Evolutionary conservation across 495 filamentous ascomycete genomes (phyloP).

Genomic region (Aspergillus conjunctus): DNA sequence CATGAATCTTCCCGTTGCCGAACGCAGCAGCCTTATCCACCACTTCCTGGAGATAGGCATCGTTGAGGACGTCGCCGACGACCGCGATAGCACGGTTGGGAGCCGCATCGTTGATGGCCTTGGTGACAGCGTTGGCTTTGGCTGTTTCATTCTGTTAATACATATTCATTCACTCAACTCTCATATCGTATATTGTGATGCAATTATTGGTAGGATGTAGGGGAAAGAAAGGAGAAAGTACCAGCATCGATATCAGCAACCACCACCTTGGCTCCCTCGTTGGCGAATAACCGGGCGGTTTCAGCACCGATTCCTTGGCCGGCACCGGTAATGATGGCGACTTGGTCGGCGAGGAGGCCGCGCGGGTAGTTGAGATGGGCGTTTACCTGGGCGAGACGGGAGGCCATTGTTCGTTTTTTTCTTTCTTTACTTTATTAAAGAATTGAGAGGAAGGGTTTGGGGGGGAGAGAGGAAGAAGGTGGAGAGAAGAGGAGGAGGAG

Average conservation of each 20-base stretch:
- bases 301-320: constrained; percentile 92
- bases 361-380: constrained; percentile 77
- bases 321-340: constrained; percentile 84
- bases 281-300: constrained; percentile 76
- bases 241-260: constrained; percentile 78
- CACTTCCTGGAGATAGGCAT: constrained; percentile 64
- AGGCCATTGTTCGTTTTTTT: constrained; percentile 38
- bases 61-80: constrained; percentile 73
- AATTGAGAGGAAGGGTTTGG: constrained; percentile 14
- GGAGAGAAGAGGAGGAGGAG: not conserved
- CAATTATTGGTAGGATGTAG: no score
- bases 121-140: constrained; percentile 64
- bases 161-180: not conserved
- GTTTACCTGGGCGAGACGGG: constrained; percentile 67
- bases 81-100: constrained; percentile 64
- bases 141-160: constrained; percentile 10
- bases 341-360: constrained; percentile 74
- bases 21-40: constrained; percentile 76
- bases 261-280: constrained; percentile 82
- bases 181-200: constrained; percentile 4
- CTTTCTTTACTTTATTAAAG: constrained; percentile 10
- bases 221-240: constrained; percentile 35
- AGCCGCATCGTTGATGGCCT: constrained; percentile 61
- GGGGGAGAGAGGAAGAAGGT: constrained; percentile 1
- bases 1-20: constrained; percentile 82